Evolutionary conservation across 306 rosid species (phyloP).

Genomic region (Castanopsis chinensis): DNA sequence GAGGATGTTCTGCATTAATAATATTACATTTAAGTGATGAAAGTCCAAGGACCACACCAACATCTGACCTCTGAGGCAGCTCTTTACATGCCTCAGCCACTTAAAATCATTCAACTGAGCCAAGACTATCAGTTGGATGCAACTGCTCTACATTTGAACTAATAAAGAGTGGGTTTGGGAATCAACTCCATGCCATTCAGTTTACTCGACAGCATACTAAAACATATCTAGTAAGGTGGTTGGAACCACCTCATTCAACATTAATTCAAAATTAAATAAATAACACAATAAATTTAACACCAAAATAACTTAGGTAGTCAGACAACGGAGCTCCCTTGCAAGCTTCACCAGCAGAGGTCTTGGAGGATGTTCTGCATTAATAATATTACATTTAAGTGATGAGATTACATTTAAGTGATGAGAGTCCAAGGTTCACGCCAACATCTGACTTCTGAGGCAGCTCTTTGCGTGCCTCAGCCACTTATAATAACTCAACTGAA

Average conservation of each 20-base stretch:
- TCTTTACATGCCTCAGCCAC: constrained; percentile 1
- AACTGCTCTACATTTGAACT: constrained; percentile 5
- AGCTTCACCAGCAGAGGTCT: constrained; percentile 47
- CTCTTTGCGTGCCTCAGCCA: constrained; percentile 2
- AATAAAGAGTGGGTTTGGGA: background rate
- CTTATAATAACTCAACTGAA: constrained; percentile 1
- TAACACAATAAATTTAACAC: background rate
- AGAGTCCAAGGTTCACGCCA: background rate
- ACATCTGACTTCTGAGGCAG: constrained; percentile 3
- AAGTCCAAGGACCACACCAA: background rate
- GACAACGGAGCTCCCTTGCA: constrained; percentile 42
- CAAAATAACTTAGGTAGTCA: background rate
- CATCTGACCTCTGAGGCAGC: background rate
- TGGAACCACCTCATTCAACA: background rate
- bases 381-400: background rate
- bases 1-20: constrained; percentile 46
- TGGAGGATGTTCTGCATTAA: constrained; percentile 49
- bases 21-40: constrained; percentile 15
- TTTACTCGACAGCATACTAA: background rate
- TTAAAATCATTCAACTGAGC: constrained; percentile 6
- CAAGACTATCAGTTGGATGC: background rate
- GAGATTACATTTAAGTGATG: constrained; percentile 4
- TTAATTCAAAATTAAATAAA: background rate
- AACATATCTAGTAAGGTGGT: background rate
- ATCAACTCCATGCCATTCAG: background rate